Evolutionary conservation across 177 flowering plant genomes (phyloP).

Genomic region (Vitis hybrid): DNA sequence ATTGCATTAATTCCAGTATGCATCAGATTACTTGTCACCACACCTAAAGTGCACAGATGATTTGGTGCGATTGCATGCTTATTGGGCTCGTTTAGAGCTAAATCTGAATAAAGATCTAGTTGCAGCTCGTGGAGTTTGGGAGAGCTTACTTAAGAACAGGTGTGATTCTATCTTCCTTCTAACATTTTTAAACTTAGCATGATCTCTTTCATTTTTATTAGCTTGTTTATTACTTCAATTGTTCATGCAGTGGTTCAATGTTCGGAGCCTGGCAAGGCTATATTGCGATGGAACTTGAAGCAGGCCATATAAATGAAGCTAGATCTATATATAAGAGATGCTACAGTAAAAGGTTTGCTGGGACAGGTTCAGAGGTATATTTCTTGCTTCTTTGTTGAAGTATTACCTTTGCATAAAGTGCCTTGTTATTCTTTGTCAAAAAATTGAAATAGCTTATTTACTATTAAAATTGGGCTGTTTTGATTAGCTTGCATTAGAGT

Average conservation of each 20-base stretch:
- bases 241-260: slow-evolving; percentile 61
- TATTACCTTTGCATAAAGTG: not conserved
- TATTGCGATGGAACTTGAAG: slow-evolving; percentile 75
- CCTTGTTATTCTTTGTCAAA: not conserved
- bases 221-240: not conserved
- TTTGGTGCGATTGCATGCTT: slow-evolving; percentile 61
- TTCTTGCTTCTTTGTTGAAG: not conserved
- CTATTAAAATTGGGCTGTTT: too few relatives aligned
- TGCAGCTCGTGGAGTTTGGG: slow-evolving; percentile 97
- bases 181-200: not conserved
- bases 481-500: too few relatives aligned
- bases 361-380: slow-evolving; percentile 85
- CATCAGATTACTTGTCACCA: slow-evolving; percentile 74
- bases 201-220: not conserved
- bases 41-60: slow-evolving; percentile 56
- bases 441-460: not conserved
- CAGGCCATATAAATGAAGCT: slow-evolving; percentile 71
- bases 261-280: slow-evolving; percentile 81
- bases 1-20: slow-evolving; percentile 47
- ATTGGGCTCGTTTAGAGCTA: slow-evolving; percentile 88
- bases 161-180: slow-evolving; percentile 12
- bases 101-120: slow-evolving; percentile 57
- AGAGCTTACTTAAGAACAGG: slow-evolving; percentile 83
- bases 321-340: slow-evolving; percentile 83
- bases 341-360: slow-evolving; percentile 81